Percentiles rank a stretch among this genome's conserved stretches.
These are phyloP conservation scores for Hippophae rhamnoides DNA, from an alignment of 306 rosid species.

Conservation along the genomic window DNA sequence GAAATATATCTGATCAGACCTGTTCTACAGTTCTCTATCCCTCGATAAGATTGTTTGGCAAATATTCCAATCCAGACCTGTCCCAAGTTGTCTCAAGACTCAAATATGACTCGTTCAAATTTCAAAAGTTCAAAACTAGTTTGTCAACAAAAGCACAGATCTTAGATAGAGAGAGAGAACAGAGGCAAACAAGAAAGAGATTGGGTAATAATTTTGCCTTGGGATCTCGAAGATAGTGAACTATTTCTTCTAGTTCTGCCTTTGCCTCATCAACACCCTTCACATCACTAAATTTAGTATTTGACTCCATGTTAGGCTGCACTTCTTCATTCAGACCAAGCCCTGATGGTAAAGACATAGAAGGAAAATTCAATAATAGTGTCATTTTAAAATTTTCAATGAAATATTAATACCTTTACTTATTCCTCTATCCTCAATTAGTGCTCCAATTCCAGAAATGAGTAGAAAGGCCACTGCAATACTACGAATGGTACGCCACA, in stretches of 20 bases:
- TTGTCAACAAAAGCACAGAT: too few species aligned
- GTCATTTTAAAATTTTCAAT: too few species aligned
- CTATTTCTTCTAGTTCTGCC: slow-evolving; percentile 85
- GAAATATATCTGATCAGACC: too few species aligned
- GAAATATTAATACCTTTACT: slow-evolving; percentile 53
- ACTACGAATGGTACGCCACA: slow-evolving; percentile 64
- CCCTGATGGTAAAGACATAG: slow-evolving; percentile 22
- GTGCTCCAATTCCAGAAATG: slow-evolving; percentile 71
- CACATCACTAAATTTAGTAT: slow-evolving; percentile 68
- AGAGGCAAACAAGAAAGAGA: not conserved
- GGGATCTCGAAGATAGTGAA: slow-evolving; percentile 85
- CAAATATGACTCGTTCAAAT: not conserved
- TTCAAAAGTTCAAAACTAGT: not conserved
- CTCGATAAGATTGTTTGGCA: too few species aligned
- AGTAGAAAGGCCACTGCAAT: slow-evolving; percentile 50
- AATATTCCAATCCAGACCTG: too few species aligned
- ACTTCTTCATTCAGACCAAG: slow-evolving; percentile 60
- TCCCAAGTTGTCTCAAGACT: not conserved
- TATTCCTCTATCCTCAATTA: slow-evolving; percentile 68
- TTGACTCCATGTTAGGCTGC: slow-evolving; percentile 64
- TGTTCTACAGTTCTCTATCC: too few species aligned
- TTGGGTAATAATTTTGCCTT: slow-evolving; percentile 36
- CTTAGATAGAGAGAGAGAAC: not conserved
- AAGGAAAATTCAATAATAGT: too few species aligned
- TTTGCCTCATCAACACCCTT: slow-evolving; percentile 94